Evolutionary conservation across 176 grass and related monocot species (phyloP).

Genomic region (Lolium rigidum): DNA sequence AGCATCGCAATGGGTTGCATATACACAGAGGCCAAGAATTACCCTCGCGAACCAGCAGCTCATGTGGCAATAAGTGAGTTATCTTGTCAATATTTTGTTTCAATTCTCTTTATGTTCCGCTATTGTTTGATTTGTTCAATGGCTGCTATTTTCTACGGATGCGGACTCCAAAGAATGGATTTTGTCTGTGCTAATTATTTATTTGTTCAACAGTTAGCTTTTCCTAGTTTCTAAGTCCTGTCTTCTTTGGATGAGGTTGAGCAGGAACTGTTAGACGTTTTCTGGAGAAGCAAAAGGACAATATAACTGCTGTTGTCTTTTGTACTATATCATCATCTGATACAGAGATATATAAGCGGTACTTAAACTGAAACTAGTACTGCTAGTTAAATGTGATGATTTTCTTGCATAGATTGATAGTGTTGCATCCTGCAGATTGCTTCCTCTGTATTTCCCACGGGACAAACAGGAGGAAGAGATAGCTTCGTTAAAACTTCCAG

Average conservation of each 20-base stretch:
- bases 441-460: slow-evolving; percentile 94
- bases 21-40: slow-evolving; percentile 96
- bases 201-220: neutral
- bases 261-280: slow-evolving; percentile 92
- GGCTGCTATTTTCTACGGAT: slow-evolving; percentile 13
- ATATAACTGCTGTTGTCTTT: slow-evolving; percentile 88
- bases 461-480: slow-evolving; percentile 97
- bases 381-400: slow-evolving; percentile 16
- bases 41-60: slow-evolving; percentile 94
- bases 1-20: slow-evolving; percentile 96
- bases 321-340: slow-evolving; percentile 82
- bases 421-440: slow-evolving; percentile 65
- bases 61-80: slow-evolving; percentile 99
- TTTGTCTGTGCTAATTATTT: slow-evolving; percentile 20
- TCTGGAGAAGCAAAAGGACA: slow-evolving; percentile 93
- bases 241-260: slow-evolving; percentile 38
- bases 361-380: slow-evolving; percentile 4
- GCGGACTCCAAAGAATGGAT: slow-evolving; percentile 21
- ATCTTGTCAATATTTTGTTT: slow-evolving; percentile 25
- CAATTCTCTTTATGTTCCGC: slow-evolving; percentile 14
- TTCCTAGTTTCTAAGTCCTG: slow-evolving; percentile 34
- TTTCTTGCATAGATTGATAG: slow-evolving; percentile 30
- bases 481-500: slow-evolving; percentile 79
- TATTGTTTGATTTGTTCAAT: slow-evolving; percentile 27
- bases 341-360: slow-evolving; percentile 98